phyloP scores from a whole-genome alignment of 1,284 basidiomycete species.

The Moniliella sp. region DNA sequence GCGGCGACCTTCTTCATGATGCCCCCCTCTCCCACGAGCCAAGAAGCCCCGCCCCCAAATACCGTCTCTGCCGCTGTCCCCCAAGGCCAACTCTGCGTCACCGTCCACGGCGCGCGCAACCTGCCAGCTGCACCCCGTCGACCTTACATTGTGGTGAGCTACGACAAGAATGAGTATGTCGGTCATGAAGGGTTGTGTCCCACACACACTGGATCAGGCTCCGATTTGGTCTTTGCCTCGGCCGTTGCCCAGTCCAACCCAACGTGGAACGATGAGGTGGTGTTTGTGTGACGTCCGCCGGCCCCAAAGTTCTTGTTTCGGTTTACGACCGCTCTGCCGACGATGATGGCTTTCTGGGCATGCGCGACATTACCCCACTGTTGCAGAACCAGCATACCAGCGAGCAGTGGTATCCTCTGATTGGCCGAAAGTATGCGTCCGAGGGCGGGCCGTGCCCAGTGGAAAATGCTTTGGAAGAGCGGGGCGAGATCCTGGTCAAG shows the following conservation, averaged over 20 bases:
- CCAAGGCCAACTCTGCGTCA: conserved; percentile 72
- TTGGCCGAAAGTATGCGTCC: conserved; percentile 15
- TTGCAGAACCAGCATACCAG: conserved; percentile 76
- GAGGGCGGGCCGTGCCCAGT: conserved; percentile 3
- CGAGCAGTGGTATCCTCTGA: conserved; percentile 87
- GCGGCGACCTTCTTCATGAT: too few relatives aligned
- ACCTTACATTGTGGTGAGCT: conserved; percentile 90
- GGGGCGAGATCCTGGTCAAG: conserved; percentile 78
- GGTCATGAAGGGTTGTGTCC: conserved; percentile 65
- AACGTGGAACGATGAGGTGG: conserved; percentile 94
- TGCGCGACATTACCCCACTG: conserved; percentile 69
- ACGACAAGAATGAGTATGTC: conserved; percentile 97
- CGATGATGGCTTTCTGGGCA: conserved; percentile 68
- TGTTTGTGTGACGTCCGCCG: conserved; percentile 66
- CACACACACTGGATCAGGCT: too few relatives aligned
- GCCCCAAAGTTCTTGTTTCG: conserved; percentile 64
- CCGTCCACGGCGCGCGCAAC: conserved; percentile 74
- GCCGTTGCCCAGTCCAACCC: conserved; percentile 46
- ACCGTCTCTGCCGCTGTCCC: conserved; percentile 23
- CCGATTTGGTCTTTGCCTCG: too few relatives aligned
- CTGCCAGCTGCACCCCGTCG: conserved; percentile 44
- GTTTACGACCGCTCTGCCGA: conserved; percentile 76
- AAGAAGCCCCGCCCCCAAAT: too few relatives aligned
- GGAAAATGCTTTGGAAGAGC: conserved; percentile 3
- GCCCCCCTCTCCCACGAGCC: too few relatives aligned